Base-by-base conservation (phyloP, 192 early-diverging fungal species). In the Spizellomyces sp. region DNA sequence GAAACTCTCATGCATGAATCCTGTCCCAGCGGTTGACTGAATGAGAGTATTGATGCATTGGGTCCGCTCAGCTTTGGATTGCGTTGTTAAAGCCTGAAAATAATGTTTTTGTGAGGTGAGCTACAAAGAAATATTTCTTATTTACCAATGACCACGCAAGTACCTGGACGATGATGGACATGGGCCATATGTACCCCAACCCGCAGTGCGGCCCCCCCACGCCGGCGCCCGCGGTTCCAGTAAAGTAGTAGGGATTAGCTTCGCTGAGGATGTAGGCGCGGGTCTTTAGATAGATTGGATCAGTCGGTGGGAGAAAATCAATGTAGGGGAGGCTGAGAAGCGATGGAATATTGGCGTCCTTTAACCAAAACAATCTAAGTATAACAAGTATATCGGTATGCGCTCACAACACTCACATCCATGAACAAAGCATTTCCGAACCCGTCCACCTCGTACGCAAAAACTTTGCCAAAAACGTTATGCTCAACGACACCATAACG, bases 401-500 rank as follows among this genome's bases (percentile, higher is more conserved):
- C 0, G 3, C 3, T 3, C 27, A 36, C 27, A 36, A 36, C 27
- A 36, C 27, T 36, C 27, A 36, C 27, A 66, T 91, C 90, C 86
- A 90, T 90, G 9, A 91, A 64, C 9, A 89, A 67, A 1, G 71
- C 45, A 1, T 84, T 87, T 12, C 90, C 89, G 58, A 83, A 90
- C 22, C 90, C 90, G 60, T 91, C 90, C n/a, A 87, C 80, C 72
- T 91, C 90, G 62, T 86, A 91, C 0, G 82, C 89, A 78, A 88
- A 89, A 10, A 91, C 74, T 41, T 75, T 56, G 2, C 89, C 88
- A 66, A 81, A 78, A 45, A 65, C 69, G 0, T 80, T 77, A 62
- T 91, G 89, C 17, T 69, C n/a, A 0, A 81, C 55, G 5, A 86
- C 77, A 15, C 81, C 89, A 45, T 83, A 74, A 27, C 72, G 52